Conservation (phyloP, 805 yeast genomes). For the Candida germanica region DNA sequence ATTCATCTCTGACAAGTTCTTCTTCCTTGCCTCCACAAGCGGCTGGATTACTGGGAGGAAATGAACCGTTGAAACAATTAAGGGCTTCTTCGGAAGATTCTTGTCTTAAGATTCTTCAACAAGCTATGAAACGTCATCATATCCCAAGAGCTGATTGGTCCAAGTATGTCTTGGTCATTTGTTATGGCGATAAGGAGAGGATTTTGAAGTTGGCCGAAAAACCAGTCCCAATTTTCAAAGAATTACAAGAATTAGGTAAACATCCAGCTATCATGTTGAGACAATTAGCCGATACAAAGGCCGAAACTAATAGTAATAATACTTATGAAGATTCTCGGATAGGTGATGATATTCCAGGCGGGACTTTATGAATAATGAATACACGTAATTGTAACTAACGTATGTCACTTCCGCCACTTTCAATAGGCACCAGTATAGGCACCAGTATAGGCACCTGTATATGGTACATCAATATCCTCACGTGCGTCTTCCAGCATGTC, state of each 20-base stretch:
- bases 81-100: slow-evolving; percentile 89
- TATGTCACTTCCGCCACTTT: no score
- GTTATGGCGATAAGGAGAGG: slow-evolving; percentile 88
- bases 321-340: slow-evolving; percentile 37
- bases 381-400: no score
- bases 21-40: slow-evolving; percentile 1
- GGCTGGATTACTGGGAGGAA: slow-evolving; percentile 8
- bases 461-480: no score
- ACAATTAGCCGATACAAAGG: slow-evolving; percentile 54
- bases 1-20: slow-evolving; percentile 11
- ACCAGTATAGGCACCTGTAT: no score
- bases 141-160: slow-evolving; percentile 79
- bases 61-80: slow-evolving; percentile 77
- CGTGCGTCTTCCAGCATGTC: no score
- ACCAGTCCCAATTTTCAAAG: slow-evolving; percentile 84
- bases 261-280: slow-evolving; percentile 92
- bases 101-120: slow-evolving; percentile 80
- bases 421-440: no score
- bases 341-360: slow-evolving; percentile 45
- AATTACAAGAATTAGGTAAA: slow-evolving; percentile 76
- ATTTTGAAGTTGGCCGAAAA: slow-evolving; percentile 79
- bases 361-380: slow-evolving; percentile 21
- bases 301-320: slow-evolving; percentile 23
- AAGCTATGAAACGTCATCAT: slow-evolving; percentile 83
- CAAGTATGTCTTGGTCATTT: slow-evolving; percentile 82